Evolutionary conservation across 441 rosid genomes (phyloP).

Genomic region (Croton setiger): DNA sequence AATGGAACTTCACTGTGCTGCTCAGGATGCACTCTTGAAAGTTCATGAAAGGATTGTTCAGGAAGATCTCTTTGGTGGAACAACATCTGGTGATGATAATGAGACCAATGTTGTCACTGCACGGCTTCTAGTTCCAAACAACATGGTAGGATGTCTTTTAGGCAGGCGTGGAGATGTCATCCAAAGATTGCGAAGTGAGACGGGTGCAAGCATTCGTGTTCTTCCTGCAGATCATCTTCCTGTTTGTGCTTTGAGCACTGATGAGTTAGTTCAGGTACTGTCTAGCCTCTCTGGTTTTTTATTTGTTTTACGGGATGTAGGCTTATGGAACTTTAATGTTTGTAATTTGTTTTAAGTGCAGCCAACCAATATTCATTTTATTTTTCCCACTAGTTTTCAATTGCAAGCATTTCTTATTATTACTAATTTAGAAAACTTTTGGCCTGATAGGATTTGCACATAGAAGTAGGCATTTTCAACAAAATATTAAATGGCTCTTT

Average conservation of each 20-base stretch:
- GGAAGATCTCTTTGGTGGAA: conserved; percentile 47
- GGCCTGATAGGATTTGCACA: neutral
- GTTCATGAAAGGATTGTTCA: conserved; percentile 51
- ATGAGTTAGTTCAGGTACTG: conserved; percentile 59
- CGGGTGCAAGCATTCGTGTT: conserved; percentile 54
- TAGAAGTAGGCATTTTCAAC: neutral
- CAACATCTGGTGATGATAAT: conserved; percentile 37
- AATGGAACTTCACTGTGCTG: conserved; percentile 50
- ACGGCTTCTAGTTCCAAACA: conserved; percentile 57
- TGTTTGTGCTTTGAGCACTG: conserved; percentile 49
- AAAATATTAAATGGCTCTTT: neutral
- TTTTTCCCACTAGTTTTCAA: neutral
- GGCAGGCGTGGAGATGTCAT: conserved; percentile 59
- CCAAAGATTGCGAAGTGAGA: conserved; percentile 50
- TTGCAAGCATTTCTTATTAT: neutral
- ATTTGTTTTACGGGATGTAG: neutral
- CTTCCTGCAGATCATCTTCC: conserved; percentile 55
- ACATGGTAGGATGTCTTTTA: conserved; percentile 56
- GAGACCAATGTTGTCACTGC: conserved; percentile 34
- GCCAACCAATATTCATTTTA: neutral
- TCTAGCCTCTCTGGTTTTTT: conserved; percentile 10
- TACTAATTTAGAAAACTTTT: neutral
- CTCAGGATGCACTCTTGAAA: conserved; percentile 64
- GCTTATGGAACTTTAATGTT: neutral
- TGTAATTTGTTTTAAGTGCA: neutral